Percentiles rank a stretch among this genome's conserved stretches.
phyloP scores from a whole-genome alignment of 352 stramenopile species.

The Globisporangium rhizosaccharum region DNA sequence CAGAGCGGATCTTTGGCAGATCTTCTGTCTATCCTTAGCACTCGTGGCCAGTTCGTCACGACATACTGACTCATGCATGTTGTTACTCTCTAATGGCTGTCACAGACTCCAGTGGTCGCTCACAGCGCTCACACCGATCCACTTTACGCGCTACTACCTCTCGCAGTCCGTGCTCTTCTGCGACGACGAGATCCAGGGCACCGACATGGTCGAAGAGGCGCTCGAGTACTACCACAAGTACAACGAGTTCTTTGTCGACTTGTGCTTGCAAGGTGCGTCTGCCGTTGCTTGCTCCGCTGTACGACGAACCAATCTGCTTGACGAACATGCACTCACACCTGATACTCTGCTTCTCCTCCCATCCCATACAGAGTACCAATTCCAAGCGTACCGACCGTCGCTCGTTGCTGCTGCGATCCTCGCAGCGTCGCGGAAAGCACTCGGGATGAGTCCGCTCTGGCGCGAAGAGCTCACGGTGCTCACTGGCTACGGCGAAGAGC shows the following conservation, averaged over 20 bases:
- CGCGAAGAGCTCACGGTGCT: conserved; percentile 74
- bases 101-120: conserved; percentile 69
- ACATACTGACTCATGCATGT: conserved; percentile 5
- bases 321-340: too few species aligned
- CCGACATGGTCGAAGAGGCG: conserved; percentile 68
- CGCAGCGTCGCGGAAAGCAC: conserved; percentile 65
- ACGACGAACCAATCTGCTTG: not conserved
- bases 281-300: not conserved
- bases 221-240: conserved; percentile 81
- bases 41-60: conserved; percentile 10
- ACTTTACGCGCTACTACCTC: conserved; percentile 81
- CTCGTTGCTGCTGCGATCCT: conserved; percentile 74
- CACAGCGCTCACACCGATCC: conserved; percentile 61
- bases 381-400: conserved; percentile 80
- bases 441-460: conserved; percentile 79
- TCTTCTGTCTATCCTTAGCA: not conserved
- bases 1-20: too few species aligned
- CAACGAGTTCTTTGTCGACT: conserved; percentile 80
- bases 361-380: conserved; percentile 51
- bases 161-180: conserved; percentile 73
- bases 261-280: conserved; percentile 54
- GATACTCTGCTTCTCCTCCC: not conserved
- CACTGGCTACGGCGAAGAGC: conserved; percentile 73
- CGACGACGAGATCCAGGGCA: conserved; percentile 70
- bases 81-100: conserved; percentile 7